A percentile compares a stretch with the other conserved stretches of the same genome.
Evolutionary conservation across 768 basidiomycete species (phyloP).

Genomic region (Tulasnella sp.): DNA sequence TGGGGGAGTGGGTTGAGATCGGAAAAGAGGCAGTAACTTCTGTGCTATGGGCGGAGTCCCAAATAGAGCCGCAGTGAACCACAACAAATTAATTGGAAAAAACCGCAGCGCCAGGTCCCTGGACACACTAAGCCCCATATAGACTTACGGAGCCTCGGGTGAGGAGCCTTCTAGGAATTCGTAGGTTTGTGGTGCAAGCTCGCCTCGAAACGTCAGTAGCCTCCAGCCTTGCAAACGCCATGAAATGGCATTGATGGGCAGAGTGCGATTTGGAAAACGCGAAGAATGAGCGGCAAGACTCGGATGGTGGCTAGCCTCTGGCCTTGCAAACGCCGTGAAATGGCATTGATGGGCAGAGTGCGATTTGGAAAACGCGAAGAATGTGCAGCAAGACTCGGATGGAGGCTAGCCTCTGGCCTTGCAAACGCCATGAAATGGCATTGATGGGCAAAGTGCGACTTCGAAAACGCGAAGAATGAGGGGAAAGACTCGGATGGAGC

Average conservation of each 20-base stretch:
- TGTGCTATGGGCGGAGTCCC: too few species aligned
- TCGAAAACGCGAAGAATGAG: background rate
- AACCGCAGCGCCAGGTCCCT: background rate
- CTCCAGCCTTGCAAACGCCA: background rate
- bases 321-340: background rate
- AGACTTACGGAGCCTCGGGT: background rate
- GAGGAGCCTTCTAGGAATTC: background rate
- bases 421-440: background rate
- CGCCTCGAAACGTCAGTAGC: background rate
- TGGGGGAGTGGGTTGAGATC: too few species aligned
- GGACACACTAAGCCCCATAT: background rate
- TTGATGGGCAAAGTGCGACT: background rate
- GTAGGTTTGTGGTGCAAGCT: background rate
- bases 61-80: too few species aligned
- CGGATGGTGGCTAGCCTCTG: too few species aligned
- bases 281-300: background rate
- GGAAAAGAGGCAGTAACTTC: too few species aligned
- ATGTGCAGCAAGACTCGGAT: background rate
- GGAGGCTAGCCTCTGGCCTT: background rate
- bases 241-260: background rate
- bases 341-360: background rate
- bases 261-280: background rate
- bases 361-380: background rate
- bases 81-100: too few species aligned
- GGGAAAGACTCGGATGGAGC: background rate